phyloP scores from a whole-genome alignment of 352 stramenopile species.

The Phytophthora tubulina region DNA sequence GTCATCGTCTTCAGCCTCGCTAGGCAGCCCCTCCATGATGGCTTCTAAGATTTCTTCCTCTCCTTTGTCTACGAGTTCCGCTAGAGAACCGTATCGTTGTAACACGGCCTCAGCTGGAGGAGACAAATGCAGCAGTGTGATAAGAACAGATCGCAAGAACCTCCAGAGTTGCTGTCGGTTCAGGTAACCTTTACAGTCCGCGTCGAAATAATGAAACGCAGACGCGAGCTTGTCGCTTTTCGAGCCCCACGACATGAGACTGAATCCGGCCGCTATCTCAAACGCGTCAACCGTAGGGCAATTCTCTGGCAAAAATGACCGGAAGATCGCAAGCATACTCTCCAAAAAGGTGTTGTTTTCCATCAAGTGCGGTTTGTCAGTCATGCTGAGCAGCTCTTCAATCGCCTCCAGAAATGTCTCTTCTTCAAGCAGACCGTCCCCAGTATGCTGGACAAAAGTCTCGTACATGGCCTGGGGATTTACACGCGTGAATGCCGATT shows the following conservation, averaged over 20 bases:
- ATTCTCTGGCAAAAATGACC: slow-evolving; percentile 75
- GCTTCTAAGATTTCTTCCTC: slow-evolving; percentile 82
- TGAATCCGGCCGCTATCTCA: slow-evolving; percentile 86
- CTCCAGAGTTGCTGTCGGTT: slow-evolving; percentile 86
- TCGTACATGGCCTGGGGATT: slow-evolving; percentile 84
- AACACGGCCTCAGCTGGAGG: slow-evolving; percentile 68
- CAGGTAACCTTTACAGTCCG: slow-evolving; percentile 81
- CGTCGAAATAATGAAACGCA: slow-evolving; percentile 89
- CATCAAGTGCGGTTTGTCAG: slow-evolving; percentile 73
- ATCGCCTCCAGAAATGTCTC: slow-evolving; percentile 85
- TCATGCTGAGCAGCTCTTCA: slow-evolving; percentile 85
- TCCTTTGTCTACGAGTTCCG: slow-evolving; percentile 80
- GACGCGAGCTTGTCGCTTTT: slow-evolving; percentile 90
- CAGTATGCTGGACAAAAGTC: slow-evolving; percentile 88
- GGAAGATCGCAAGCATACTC: slow-evolving; percentile 80
- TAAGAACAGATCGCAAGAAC: slow-evolving; percentile 85
- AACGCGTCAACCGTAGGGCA: slow-evolving; percentile 79
- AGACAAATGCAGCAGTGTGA: slow-evolving; percentile 77
- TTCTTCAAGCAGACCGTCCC: slow-evolving; percentile 84
- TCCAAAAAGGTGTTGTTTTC: slow-evolving; percentile 83
- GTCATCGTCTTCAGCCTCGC: slow-evolving; percentile 38
- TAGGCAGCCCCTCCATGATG: slow-evolving; percentile 67
- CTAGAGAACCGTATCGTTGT: slow-evolving; percentile 68
- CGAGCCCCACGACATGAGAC: slow-evolving; percentile 81
- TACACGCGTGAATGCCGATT: slow-evolving; percentile 80